These are phyloP conservation scores for Auxenochlorella pyrenoidosa DNA, from an alignment of 139 green algal genomes.

Conservation along the genomic window DNA sequence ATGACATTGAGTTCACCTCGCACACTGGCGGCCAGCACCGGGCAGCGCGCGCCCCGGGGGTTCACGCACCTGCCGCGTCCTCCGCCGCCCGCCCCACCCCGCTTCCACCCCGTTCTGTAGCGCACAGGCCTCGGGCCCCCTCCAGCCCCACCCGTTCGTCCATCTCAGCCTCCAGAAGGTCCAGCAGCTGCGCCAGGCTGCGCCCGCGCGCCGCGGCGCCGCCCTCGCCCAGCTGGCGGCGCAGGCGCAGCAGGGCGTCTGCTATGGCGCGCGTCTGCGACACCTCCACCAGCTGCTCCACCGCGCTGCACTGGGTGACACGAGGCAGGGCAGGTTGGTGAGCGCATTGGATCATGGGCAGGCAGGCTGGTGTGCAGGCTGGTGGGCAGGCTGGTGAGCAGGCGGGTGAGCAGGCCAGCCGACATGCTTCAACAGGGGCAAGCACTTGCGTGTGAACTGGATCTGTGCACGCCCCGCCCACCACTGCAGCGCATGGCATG, in stretches of 20 bases:
- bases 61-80: background rate
- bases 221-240: background rate
- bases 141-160: background rate
- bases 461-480: no score
- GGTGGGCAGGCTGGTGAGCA: background rate
- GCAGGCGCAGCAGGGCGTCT: constrained; percentile 2
- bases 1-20: no score
- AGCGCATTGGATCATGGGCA: no score
- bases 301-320: constrained; percentile 30
- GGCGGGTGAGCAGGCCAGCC: background rate
- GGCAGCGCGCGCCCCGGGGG: no score
- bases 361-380: background rate
- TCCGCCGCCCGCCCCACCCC: background rate
- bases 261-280: constrained; percentile 28
- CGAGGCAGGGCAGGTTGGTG: background rate
- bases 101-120: no score
- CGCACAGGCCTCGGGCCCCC: no score
- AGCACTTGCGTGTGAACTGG: no score
- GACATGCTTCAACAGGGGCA: no score
- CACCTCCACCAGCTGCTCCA: constrained; percentile 73
- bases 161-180: background rate
- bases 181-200: constrained; percentile 11
- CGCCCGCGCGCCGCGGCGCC: background rate
- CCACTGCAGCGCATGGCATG: no score
- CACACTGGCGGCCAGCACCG: no score